Conservation (phyloP, 495 filamentous ascomycete species). For the Talaromyces borbonicus region DNA sequence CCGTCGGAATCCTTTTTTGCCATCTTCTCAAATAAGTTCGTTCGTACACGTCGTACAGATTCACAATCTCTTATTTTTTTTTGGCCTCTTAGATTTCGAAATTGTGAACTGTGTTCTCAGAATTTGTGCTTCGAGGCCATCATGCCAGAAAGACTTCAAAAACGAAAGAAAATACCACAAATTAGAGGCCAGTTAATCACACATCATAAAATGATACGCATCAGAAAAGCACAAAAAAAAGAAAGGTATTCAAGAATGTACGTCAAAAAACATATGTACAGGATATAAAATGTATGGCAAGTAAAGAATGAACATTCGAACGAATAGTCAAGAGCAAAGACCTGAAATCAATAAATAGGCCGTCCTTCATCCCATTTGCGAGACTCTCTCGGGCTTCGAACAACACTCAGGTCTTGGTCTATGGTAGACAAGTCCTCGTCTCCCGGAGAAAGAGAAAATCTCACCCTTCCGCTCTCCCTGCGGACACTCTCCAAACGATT, state of each 20-base stretch:
- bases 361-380: constrained; percentile 55
- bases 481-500: constrained; percentile 27
- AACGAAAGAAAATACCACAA: too few species aligned
- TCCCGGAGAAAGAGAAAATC: constrained; percentile 19
- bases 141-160: too few species aligned
- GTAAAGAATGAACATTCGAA: neutral
- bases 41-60: too few species aligned
- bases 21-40: too few species aligned
- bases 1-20: too few species aligned
- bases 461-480: constrained; percentile 39
- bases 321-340: neutral
- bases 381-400: constrained; percentile 23
- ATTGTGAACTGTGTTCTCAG: too few species aligned
- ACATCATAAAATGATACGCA: neutral
- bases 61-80: too few species aligned
- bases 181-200: too few species aligned
- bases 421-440: constrained; percentile 29
- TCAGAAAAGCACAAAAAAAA: neutral
- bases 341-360: constrained; percentile 55
- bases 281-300: constrained; percentile 1
- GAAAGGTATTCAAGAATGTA: neutral
- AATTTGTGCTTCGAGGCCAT: too few species aligned
- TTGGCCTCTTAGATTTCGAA: too few species aligned
- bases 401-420: constrained; percentile 12
- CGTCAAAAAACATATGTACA: constrained; percentile 4